Conservation (phyloP, 163 green algal species). For the Scenedesmus sp. region DNA sequence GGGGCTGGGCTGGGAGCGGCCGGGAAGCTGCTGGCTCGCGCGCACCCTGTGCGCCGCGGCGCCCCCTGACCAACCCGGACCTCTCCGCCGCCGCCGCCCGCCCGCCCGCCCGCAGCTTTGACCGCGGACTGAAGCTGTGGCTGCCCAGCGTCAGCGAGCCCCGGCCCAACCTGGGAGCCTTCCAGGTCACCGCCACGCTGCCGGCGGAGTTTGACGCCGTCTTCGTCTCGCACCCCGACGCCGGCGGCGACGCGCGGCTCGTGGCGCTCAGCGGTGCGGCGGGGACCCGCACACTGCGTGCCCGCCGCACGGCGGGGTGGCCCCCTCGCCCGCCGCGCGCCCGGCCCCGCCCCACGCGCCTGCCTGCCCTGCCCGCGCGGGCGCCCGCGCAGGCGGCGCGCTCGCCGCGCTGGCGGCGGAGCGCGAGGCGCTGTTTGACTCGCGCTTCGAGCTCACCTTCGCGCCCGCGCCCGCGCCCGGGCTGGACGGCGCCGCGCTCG, state of each 20-base stretch:
- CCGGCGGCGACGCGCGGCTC: background rate
- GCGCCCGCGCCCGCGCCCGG: background rate
- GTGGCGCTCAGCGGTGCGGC: conserved; percentile 13
- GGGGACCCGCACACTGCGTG: too few species aligned
- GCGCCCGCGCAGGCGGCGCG: conserved; percentile 8
- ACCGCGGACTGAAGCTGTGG: conserved; percentile 13
- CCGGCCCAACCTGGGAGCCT: conserved; percentile 67
- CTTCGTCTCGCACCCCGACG: conserved; percentile 53
- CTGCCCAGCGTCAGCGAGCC: conserved; percentile 56
- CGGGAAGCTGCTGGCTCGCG: background rate
- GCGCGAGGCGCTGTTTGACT: conserved; percentile 60
- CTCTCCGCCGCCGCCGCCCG: too few species aligned
- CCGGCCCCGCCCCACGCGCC: too few species aligned
- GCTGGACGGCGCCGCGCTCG: background rate
- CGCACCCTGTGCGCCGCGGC: background rate
- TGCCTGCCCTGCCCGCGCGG: too few species aligned
- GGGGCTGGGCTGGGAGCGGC: background rate
- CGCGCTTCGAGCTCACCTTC: conserved; percentile 54
- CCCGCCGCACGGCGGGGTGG: too few species aligned
- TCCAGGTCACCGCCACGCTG: conserved; percentile 74
- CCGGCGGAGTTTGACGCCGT: conserved; percentile 67
- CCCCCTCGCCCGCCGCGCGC: too few species aligned
- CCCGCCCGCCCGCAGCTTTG: background rate
- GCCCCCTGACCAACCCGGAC: background rate
- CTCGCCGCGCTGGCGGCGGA: conserved; percentile 50